phyloP scores from a whole-genome alignment of 148 eudicot species.

The Pharnaceum exiguum region DNA sequence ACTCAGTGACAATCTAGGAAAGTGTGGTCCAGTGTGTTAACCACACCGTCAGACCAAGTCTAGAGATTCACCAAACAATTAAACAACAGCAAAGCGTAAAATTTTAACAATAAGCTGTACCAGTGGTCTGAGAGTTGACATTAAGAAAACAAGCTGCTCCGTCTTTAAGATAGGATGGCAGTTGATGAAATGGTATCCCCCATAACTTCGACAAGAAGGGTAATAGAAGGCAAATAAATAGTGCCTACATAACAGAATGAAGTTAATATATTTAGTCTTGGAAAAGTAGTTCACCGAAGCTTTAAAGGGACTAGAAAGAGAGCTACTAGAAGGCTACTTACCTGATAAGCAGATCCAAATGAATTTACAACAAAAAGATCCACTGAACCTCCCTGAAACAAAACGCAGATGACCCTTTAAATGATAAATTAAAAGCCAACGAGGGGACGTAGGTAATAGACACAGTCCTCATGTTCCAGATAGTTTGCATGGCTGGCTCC shows the following conservation, averaged over 20 bases:
- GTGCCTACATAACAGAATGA: conserved; percentile 48
- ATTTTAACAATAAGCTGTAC: conserved; percentile 26
- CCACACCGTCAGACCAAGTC: too few species aligned
- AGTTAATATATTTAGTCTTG: background rate
- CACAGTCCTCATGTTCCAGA: background rate
- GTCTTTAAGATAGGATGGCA: conserved; percentile 78
- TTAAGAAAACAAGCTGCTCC: conserved; percentile 99
- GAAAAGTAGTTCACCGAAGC: background rate
- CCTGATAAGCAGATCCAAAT: conserved; percentile 96
- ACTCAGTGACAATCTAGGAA: too few species aligned
- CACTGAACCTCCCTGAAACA: conserved; percentile 66
- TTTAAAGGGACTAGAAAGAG: background rate
- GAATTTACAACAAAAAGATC: conserved; percentile 98
- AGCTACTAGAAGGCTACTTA: conserved; percentile 23
- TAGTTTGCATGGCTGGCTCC: too few species aligned
- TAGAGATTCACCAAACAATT: too few species aligned
- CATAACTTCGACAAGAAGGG: conserved; percentile 89
- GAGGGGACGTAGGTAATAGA: background rate
- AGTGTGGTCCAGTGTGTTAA: too few species aligned
- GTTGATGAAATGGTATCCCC: conserved; percentile 90
- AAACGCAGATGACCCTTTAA: conserved; percentile 7
- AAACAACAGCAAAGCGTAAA: too few species aligned
- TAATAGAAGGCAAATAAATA: conserved; percentile 87
- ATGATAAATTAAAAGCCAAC: conserved; percentile 7
- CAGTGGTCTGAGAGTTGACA: conserved; percentile 52